A percentile compares a stretch with the other conserved stretches of the same genome.
These are phyloP conservation scores for Magnaporthales sp. DNA, from an alignment of 2,329 filamentous ascomycete genomes.

Conservation along the genomic window DNA sequence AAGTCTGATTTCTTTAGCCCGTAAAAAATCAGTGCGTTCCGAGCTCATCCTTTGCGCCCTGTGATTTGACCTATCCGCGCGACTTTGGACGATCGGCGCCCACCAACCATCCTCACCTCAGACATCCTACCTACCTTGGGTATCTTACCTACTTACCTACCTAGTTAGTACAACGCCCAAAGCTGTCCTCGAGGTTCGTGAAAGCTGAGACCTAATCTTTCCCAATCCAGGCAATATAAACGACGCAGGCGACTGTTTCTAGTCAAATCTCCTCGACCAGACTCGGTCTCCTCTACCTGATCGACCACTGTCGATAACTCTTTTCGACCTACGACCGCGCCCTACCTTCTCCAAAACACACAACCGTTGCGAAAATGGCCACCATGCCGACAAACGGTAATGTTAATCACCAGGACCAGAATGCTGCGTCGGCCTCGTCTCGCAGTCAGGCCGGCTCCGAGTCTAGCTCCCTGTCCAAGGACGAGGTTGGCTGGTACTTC, in stretches of 20 bases:
- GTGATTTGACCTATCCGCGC: not conserved
- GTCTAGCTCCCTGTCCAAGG: constrained; percentile 55
- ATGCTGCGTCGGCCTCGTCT: constrained; percentile 19
- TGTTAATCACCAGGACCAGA: constrained; percentile 34
- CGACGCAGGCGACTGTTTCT: not conserved
- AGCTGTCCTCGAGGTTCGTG: not conserved
- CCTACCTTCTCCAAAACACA: not conserved
- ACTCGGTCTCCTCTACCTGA: not conserved
- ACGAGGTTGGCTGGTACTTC: constrained; percentile 98
- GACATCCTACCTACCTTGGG: not conserved
- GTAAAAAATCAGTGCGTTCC: not conserved
- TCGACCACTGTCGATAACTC: not conserved
- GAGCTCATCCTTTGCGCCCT: not conserved
- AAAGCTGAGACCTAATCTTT: not conserved
- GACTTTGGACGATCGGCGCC: not conserved
- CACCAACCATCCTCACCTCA: not conserved
- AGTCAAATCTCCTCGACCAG: not conserved
- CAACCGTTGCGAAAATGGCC: constrained; percentile 8
- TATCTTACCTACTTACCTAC: not conserved
- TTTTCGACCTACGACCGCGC: not conserved
- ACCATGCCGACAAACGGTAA: constrained; percentile 52
- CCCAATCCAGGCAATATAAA: not conserved
- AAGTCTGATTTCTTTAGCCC: not conserved
- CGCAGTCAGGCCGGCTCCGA: constrained; percentile 21
- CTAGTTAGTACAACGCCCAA: not conserved